Conservation (phyloP, 1,284 basidiomycete genomes). For the Xanthoconium separans region DNA sequence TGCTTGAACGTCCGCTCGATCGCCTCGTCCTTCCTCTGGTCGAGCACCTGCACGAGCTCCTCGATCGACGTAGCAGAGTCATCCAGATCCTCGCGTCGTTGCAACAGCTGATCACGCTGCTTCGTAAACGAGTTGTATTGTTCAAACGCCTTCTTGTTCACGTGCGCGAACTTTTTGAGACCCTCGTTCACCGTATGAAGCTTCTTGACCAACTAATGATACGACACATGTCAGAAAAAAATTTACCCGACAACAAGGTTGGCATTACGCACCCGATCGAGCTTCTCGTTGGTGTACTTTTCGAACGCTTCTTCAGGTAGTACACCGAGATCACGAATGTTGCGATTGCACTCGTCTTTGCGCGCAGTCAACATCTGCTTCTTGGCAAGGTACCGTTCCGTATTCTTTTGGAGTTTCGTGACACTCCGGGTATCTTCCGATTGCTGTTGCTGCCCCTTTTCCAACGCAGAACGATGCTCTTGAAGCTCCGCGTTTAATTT, state of each 20-base stretch:
- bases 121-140: slow-evolving; percentile 98
- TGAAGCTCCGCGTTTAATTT: slow-evolving; percentile 65
- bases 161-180: slow-evolving; percentile 95
- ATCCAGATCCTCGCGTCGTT: slow-evolving; percentile 88
- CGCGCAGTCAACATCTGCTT: slow-evolving; percentile 80
- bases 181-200: slow-evolving; percentile 89
- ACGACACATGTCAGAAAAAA: slow-evolving; percentile 5
- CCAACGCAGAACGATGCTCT: slow-evolving; percentile 64
- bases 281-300: slow-evolving; percentile 84
- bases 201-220: slow-evolving; percentile 78
- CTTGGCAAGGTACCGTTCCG: slow-evolving; percentile 92
- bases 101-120: slow-evolving; percentile 88
- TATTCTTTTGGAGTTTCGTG: slow-evolving; percentile 89
- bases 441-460: slow-evolving; percentile 80
- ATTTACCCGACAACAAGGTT: background rate
- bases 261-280: slow-evolving; percentile 69
- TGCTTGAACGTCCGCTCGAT: slow-evolving; percentile 99
- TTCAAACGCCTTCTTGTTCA: slow-evolving; percentile 99
- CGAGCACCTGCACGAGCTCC: slow-evolving; percentile 92
- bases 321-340: slow-evolving; percentile 94
- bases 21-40: slow-evolving; percentile 97
- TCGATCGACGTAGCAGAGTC: slow-evolving; percentile 87
- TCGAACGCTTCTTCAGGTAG: slow-evolving; percentile 97
- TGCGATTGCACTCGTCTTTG: slow-evolving; percentile 91
- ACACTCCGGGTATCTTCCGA: slow-evolving; percentile 84